Evolutionary conservation across 768 basidiomycete species (phyloP).

Genomic region (Leccinum truebloodii): DNA sequence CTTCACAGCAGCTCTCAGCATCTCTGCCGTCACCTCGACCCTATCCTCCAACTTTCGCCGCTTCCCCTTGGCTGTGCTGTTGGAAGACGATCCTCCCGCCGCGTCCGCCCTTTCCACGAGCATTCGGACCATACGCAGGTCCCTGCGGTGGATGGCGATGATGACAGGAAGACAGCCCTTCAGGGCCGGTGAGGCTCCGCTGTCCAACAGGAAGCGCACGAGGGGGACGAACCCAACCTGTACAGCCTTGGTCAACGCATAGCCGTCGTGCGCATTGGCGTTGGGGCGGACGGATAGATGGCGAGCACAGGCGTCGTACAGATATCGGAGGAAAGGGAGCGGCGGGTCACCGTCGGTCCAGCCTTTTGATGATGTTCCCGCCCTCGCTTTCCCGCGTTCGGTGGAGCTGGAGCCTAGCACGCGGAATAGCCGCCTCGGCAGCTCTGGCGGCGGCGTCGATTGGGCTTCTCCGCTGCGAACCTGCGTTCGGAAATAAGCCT

Average conservation of each 20-base stretch:
- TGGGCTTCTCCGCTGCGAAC: background rate
- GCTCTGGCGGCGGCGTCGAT: conserved; percentile 38
- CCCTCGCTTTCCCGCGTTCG: no score
- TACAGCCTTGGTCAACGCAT: conserved; percentile 80
- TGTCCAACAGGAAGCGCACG: conserved; percentile 65
- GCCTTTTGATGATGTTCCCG: background rate
- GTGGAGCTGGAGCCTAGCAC: conserved; percentile 37
- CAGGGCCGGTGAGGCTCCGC: conserved; percentile 67
- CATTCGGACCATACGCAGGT: conserved; percentile 67
- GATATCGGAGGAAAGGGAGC: conserved; percentile 61
- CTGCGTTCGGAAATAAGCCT: conserved; percentile 42
- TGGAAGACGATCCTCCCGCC: conserved; percentile 23
- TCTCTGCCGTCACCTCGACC: conserved; percentile 48
- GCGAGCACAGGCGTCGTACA: conserved; percentile 42
- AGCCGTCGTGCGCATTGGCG: conserved; percentile 73
- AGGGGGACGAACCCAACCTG: conserved; percentile 63
- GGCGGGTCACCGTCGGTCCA: conserved; percentile 64
- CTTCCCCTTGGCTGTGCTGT: conserved; percentile 37
- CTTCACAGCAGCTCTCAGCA: conserved; percentile 69
- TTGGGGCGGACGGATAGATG: conserved; percentile 44
- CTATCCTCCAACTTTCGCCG: conserved; percentile 61
- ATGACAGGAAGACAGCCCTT: conserved; percentile 67
- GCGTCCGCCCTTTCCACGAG: conserved; percentile 63
- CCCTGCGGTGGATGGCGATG: conserved; percentile 72
- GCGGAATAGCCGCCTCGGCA: conserved; percentile 73